These are phyloP conservation scores for Pseudogymnoascus sp. DNA, from an alignment of 2,329 filamentous ascomycete genomes.

Conservation along the genomic window DNA sequence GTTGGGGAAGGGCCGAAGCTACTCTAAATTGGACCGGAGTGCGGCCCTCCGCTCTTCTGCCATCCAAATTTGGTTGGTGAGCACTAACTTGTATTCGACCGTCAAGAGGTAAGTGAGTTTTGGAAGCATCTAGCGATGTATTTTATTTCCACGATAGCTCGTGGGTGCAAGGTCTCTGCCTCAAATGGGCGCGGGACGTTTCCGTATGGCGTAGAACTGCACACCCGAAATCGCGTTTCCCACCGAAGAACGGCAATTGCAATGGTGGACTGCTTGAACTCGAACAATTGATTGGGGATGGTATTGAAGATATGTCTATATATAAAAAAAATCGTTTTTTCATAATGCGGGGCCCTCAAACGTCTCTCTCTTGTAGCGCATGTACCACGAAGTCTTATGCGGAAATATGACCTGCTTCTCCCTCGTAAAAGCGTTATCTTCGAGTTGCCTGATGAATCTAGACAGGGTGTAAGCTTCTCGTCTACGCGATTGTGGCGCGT, in stretches of 20 bases:
- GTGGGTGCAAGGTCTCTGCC: neutral
- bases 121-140: neutral
- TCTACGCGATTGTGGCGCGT: neutral
- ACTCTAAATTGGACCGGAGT: neutral
- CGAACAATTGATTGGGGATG: neutral
- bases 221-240: neutral
- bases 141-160: neutral
- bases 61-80: neutral
- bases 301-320: neutral
- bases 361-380: constrained; percentile 68
- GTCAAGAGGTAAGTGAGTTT: neutral
- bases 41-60: neutral
- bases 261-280: neutral
- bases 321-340: constrained; percentile 8
- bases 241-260: neutral
- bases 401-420: constrained; percentile 80
- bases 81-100: neutral
- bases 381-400: constrained; percentile 85
- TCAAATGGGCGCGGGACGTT: neutral
- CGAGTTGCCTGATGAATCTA: constrained; percentile 60
- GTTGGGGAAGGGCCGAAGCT: constrained; percentile 2
- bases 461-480: constrained; percentile 32
- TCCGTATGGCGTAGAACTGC: neutral
- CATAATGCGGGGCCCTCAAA: constrained; percentile 60
- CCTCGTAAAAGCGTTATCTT: constrained; percentile 70